Evolutionary conservation across 2,329 filamentous ascomycete genomes (phyloP), one percentile per base, ranked within the genome.

Genomic region (Trichophyton simii): DNA sequence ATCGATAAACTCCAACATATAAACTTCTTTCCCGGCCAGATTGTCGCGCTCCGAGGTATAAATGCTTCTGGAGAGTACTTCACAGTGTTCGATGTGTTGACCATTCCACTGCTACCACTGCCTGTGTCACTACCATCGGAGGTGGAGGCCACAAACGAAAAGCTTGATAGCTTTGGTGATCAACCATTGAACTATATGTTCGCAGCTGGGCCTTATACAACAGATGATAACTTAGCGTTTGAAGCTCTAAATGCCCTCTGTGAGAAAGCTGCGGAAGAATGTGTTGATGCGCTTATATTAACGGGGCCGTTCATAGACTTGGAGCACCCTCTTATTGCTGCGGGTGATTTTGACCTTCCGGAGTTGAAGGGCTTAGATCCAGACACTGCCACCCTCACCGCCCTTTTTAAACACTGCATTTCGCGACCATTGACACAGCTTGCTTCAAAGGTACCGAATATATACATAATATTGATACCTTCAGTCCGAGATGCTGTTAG

Each of bases 21-120:
- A 75, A 87, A 89, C 70, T 89, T 97, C 77, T 97, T 97, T 71
- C 94, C 92, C 0, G 94, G 94, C 4, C 91, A 97, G 71, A 90
- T 97, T 59, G 89, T 96, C 34, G 94, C 92, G 5, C 75, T 97
- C 31, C 82, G 82, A 64, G 94, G 94, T 6, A 90, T 85, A 67
- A 99, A 99, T 71, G 85, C 90, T 20, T 90, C 89, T 0, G 92
- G 92, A 0, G 82, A 85, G 42, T 87, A 88, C 67, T 96, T 97
- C 67, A 82, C 85, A 0, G 90, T 94, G 36, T 85, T 82, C 38
- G 85, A 96, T 69, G 75, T 94, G 2, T 79, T 97, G 5, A 78
- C 86, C 0, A 76, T 90, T 1, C 94, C 94, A 1, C 78, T 89
- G 2, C 80, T 95, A 13, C 85, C 85, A 2, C 85, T 81, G 63